Evolutionary conservation across 352 stramenopile species (phyloP), one percentile per base, ranked within the genome.

Genomic region (Phytophthora constricta): DNA sequence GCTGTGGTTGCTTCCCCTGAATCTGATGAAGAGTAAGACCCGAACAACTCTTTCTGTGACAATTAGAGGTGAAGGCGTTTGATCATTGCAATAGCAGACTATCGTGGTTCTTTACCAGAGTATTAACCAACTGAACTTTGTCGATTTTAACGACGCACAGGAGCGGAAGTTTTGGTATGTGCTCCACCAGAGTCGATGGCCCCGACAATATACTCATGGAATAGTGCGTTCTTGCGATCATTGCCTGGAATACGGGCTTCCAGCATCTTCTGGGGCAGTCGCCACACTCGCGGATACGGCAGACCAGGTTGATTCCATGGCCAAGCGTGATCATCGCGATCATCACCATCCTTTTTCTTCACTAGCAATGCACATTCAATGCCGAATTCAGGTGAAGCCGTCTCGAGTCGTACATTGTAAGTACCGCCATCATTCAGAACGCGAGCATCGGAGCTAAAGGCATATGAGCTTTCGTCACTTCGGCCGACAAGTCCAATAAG

Each of bases 301-400:
- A 58, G 22, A 2, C 42, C 69, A 4, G 62, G 37, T 19, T 72
- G 55, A 4, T 65, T 70, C 80, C 82, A 91, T 11, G 65, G 65
- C 80, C 78, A 89, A 23, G 74, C 80, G 48, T 82, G 75, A 19
- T 70, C 63, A 41, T 90, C 79, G 5, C 75, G 62, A 52, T 86
- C 62, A 57, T 91, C 80, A 2, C 70, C 61, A 16, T 74, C 70
- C 41, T 79, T 80, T 48, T 82, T 79, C 48, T 82, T 70, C 19
- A 90, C 70, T 43, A 90, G 20, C 46, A 82, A 64, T 10, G 80
- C 63, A 34, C 62, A 85, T 54, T 86, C 68, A 43, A 90, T 75
- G 5, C 78, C 77, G 26, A 80, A 77, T 25, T 63, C 53, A 34
- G 45, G 37, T 9, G 76, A 74, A 50, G 65, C 52, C 16, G 79